Conservation (phyloP, 2,329 filamentous ascomycete genomes). For the Arthrobotrys pseudoclavata region DNA sequence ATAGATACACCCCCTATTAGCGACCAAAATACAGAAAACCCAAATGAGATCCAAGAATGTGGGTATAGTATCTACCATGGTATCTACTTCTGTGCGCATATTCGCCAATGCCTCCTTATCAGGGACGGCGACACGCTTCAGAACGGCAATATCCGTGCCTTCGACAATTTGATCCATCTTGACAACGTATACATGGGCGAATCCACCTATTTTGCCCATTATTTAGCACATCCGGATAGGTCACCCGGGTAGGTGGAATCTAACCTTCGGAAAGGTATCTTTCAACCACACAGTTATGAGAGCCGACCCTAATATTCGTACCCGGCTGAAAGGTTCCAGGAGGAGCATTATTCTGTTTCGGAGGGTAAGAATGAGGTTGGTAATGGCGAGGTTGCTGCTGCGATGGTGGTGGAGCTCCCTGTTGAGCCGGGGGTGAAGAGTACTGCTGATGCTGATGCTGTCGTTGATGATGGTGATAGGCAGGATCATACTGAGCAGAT, state of each 20-base stretch:
- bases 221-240: conserved; percentile 32
- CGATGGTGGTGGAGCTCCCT: conserved; percentile 35
- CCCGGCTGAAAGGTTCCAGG: conserved; percentile 91
- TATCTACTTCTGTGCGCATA: conserved; percentile 99
- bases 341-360: conserved; percentile 65
- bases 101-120: conserved; percentile 94
- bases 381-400: conserved; percentile 47
- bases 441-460: conserved; percentile 21
- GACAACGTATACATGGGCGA: conserved; percentile 98
- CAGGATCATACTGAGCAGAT: conserved; percentile 43
- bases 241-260: conserved; percentile 64
- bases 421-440: conserved; percentile 40
- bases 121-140: conserved; percentile 95
- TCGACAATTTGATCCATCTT: conserved; percentile 82
- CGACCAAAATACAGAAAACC: neutral
- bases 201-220: conserved; percentile 74
- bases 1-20: conserved; percentile 54
- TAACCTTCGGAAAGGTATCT: conserved; percentile 89
- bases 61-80: conserved; percentile 73
- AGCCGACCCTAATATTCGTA: conserved; percentile 96
- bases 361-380: conserved; percentile 61
- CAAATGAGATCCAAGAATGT: neutral
- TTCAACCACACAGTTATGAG: conserved; percentile 91
- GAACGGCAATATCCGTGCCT: conserved; percentile 83
- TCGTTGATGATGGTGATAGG: conserved; percentile 28